Evolutionary conservation across 768 basidiomycete species (phyloP), one percentile per base, ranked within the genome.

Genomic region (Dioszegia aurantiaca): DNA sequence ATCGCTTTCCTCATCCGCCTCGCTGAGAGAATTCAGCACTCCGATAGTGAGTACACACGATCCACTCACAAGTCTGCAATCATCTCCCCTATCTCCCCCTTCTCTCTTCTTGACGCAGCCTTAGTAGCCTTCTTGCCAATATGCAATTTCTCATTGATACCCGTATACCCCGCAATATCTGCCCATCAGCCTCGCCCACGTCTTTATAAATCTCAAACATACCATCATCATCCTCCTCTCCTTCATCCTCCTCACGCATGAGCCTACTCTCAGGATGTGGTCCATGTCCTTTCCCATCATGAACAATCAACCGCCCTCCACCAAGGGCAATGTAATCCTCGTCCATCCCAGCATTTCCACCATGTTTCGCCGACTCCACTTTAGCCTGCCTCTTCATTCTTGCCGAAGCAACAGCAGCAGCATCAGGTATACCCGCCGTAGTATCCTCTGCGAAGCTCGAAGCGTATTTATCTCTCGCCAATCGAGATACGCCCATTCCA

Each of bases 161-260:
- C 76, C 1, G 77, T 77, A 49, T 63, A 78, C 3, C 67, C 76
- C 10, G 77, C 77, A 27, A 77, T 56, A 30, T 74, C 76, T 74
- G 28, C 14, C 5, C 2, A 54, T 57, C 40, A 37, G 47, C 46
- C 44, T 27, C 56, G 46, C n/a, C 28, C 63, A 33, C 66, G 30
- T 69, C 71, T 21, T 68, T 67, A 1, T n/a, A 65, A 71, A 10
- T 41, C 27, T n/a, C n/a, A 9, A 45, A 19, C 66, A 57, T 54
- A 69, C 72, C 72, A 59, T 73, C 72, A 49, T 73, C 72, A 4
- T 67, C 69, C 37, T 79, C 78, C 0, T 76, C 79, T 2, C 69
- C 56, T 59, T 80, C 79, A 59, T 80, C 80, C 19, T 79, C 79
- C 60, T 80, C 80, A 21, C 80, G 31, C 56, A 78, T 75, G 6